Evolutionary conservation across 225 moss, liverwort and hornwort genomes (phyloP).

Genomic region (Marchantia polymorpha): DNA sequence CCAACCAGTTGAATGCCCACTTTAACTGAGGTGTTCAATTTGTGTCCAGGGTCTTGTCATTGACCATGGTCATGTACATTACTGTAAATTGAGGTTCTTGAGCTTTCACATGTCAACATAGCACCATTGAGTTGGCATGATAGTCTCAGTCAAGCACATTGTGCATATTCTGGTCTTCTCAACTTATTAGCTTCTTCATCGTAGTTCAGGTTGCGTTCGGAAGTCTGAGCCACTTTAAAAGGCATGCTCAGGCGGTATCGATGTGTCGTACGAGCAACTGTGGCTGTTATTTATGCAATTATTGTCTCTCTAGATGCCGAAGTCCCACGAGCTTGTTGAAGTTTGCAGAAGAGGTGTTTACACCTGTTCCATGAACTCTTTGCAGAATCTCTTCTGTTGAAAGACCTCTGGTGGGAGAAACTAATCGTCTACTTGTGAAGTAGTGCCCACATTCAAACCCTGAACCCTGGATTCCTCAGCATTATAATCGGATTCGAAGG

Average conservation of each 20-base stretch:
- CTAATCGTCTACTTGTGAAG: neutral
- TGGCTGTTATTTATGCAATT: neutral
- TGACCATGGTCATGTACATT: slow-evolving; percentile 35
- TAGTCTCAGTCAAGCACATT: neutral
- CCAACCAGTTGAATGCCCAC: slow-evolving; percentile 15
- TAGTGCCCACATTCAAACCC: neutral
- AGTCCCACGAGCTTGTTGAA: neutral
- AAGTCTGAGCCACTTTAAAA: neutral
- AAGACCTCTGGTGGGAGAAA: neutral
- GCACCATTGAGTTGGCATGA: neutral
- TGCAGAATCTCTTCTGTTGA: slow-evolving; percentile 3
- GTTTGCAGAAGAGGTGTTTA: neutral
- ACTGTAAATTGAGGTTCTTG: slow-evolving; percentile 35
- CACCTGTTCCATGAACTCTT: neutral
- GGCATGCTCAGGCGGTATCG: neutral
- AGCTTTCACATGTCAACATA: slow-evolving; percentile 13
- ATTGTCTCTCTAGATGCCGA: neutral
- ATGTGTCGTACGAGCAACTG: neutral
- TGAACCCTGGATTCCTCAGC: neutral
- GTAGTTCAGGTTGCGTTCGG: neutral
- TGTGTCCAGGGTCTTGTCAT: slow-evolving; percentile 12
- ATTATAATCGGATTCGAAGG: neutral
- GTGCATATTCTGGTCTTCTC: neutral
- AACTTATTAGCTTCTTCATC: slow-evolving; percentile 1
- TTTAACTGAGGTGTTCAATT: slow-evolving; percentile 12